These are phyloP conservation scores for Phytopythium delawarense DNA, from an alignment of 352 stramenopile genomes.

Conservation along the genomic window DNA sequence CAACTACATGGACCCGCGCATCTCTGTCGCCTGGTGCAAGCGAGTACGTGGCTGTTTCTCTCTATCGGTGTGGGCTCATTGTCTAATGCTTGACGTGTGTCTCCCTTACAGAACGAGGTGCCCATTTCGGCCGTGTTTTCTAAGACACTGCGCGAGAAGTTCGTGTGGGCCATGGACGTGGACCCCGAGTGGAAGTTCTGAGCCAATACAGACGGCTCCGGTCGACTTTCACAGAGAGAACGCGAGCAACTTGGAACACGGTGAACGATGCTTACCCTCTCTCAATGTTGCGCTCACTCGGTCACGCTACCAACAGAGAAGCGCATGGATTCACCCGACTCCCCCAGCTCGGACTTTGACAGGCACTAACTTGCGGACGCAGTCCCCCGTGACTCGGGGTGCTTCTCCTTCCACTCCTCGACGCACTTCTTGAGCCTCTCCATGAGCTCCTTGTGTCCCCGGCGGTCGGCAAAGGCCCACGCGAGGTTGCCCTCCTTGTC, in stretches of 20 bases:
- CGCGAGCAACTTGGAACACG: neutral
- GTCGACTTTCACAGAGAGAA: neutral
- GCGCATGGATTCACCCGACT: neutral
- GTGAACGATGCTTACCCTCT: neutral
- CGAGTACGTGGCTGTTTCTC: slow-evolving; percentile 85
- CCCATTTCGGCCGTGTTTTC: slow-evolving; percentile 99
- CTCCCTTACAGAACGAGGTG: slow-evolving; percentile 85
- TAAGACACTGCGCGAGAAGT: slow-evolving; percentile 98
- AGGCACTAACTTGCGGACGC: neutral
- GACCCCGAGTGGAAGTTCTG: slow-evolving; percentile 95
- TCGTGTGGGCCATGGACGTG: slow-evolving; percentile 99
- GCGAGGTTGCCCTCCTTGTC: slow-evolving; percentile 52
- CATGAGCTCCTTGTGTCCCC: slow-evolving; percentile 58
- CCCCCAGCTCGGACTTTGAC: neutral
- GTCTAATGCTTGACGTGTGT: neutral
- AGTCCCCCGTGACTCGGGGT: neutral
- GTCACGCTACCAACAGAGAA: neutral
- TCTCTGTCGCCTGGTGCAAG: slow-evolving; percentile 99
- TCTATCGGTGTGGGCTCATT: slow-evolving; percentile 24
- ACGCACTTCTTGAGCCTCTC: slow-evolving; percentile 66
- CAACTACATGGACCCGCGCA: slow-evolving; percentile 99
- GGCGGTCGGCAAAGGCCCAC: slow-evolving; percentile 68
- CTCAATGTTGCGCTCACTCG: neutral
- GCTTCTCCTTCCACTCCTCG: slow-evolving; percentile 49
- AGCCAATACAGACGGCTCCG: slow-evolving; percentile 5